Conservation (phyloP, 2,329 filamentous ascomycete genomes). For the Orbilia oligospora region DNA sequence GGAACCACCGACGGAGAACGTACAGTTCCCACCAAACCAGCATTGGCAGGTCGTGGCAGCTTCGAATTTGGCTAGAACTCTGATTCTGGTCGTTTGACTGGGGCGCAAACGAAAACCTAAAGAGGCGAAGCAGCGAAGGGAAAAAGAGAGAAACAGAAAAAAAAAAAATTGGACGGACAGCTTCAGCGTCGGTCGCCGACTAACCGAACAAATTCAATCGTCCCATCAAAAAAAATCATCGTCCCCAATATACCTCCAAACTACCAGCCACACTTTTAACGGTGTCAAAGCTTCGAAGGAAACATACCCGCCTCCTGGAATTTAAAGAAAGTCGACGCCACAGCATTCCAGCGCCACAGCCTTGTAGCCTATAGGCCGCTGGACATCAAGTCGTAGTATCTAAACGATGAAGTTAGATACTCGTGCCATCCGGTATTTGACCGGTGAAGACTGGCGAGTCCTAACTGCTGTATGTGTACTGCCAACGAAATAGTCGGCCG, state of each 20-base stretch:
- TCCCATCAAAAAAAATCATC: conserved; percentile 29
- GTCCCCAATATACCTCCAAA: conserved; percentile 10
- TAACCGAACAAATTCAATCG: conserved; percentile 55
- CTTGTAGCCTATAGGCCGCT: conserved; percentile 14
- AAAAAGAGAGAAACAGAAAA: conserved; percentile 48
- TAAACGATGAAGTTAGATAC: conserved; percentile 90
- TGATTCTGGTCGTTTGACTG: conserved; percentile 8
- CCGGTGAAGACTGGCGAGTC: conserved; percentile 93
- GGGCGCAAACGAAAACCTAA: conserved; percentile 6
- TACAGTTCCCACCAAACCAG: not conserved
- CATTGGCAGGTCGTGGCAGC: conserved; percentile 1
- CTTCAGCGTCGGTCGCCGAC: conserved; percentile 58
- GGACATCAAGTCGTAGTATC: conserved; percentile 54
- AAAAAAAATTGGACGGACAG: conserved; percentile 35
- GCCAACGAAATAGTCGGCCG: not conserved
- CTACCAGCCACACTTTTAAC: conserved; percentile 32
- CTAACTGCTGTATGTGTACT: conserved; percentile 81
- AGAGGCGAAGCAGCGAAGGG: no score
- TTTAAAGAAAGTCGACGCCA: conserved; percentile 26
- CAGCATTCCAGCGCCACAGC: conserved; percentile 7
- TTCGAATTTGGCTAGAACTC: not conserved
- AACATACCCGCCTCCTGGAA: not conserved
- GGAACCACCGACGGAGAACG: conserved; percentile 1
- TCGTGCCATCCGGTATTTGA: conserved; percentile 91
- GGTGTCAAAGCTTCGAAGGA: conserved; percentile 1